Conservation (phyloP, 2,329 filamentous ascomycete species). For the Rutstroemia sp. region DNA sequence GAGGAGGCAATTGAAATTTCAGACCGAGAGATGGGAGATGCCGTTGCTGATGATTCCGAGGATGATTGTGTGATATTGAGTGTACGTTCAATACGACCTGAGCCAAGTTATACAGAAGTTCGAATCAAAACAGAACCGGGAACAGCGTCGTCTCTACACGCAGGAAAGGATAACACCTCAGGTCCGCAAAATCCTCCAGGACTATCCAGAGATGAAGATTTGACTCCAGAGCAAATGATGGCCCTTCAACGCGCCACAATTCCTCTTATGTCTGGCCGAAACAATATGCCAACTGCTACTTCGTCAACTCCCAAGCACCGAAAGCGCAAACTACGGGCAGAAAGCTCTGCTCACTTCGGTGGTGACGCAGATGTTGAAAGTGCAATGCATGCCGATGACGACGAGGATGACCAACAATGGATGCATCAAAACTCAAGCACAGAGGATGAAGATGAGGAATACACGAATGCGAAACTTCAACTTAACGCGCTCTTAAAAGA, state of each 20-base stretch:
- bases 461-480: background rate
- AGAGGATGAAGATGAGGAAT: slow-evolving; percentile 1
- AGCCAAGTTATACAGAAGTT: background rate
- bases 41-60: background rate
- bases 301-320: background rate
- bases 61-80: background rate
- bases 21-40: background rate
- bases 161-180: too few species aligned
- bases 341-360: background rate
- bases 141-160: background rate
- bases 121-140: background rate
- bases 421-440: background rate
- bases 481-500: background rate
- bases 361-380: slow-evolving; percentile 5
- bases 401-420: slow-evolving; percentile 1
- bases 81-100: background rate
- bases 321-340: background rate
- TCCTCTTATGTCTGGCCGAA: background rate
- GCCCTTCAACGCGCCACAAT: background rate
- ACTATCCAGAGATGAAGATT: too few species aligned
- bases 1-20: too few species aligned
- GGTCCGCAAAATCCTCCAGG: too few species aligned
- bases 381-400: background rate
- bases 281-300: background rate
- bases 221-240: slow-evolving; percentile 1